Base-by-base conservation (phyloP, 331 rosid species). In the Quercus tomentella region DNA sequence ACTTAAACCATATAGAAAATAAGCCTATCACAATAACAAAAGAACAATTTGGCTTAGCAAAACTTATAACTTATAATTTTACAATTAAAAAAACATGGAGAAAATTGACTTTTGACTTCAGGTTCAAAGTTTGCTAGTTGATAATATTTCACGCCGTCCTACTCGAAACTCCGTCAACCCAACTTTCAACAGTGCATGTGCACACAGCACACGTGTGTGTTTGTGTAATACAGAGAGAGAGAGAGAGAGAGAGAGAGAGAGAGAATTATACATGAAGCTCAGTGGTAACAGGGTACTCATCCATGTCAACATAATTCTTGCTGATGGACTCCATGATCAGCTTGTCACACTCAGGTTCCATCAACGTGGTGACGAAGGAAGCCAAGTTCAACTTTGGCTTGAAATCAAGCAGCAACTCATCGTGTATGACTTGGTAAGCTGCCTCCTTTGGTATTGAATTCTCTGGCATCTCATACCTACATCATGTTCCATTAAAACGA, bases 291-390 rank as follows among this genome's bases (percentile, higher is more conserved):
- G 97, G 97, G 76, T 92, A 92, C 69, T 92, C 96, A 30, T 90
- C 97, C 96, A 90, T 90, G 82, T 92, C 95, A 7, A 92, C 97
- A 25, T 87, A 92, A 87, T 92, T 92, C 81, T 92, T 92, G 85
- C 88, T 91, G 65, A 90, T 81, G 57, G 95, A 57, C 35, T 83
- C 86, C 93, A 92, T 88, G 25, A 92, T 88, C 45, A 92, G 93
- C 76, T 84, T 89, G 35, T 92, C 90, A 1, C 92, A 89, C 79
- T 92, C 91, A 0, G 94, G 91, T 76, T 91, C 94, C 97, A 91
- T 91, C 91, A 89, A 91, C 1, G 97, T 91, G 0, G 97, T 91
- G 23, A 92, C 97, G 74, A 92, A 92, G 23, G 92, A 88, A 2
- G 97, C 97, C 66, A 92, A 66, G 57, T 92, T 92, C 57, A 89